Evolutionary conservation across 176 grass and related monocot species (phyloP).

Genomic region (Themeda triandra): DNA sequence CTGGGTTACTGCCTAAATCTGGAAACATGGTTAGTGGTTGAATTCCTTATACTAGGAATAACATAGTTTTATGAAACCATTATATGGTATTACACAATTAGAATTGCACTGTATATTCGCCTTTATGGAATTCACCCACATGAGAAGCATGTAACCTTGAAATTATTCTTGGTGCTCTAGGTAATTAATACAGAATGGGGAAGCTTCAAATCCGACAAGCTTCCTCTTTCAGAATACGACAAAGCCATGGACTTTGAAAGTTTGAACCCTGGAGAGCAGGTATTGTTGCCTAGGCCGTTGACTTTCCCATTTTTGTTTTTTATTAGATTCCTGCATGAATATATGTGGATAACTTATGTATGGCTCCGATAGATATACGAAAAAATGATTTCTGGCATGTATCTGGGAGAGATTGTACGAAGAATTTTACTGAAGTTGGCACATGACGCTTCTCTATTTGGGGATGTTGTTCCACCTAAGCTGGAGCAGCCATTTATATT

Average conservation of each 20-base stretch:
- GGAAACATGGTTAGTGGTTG: constrained; percentile 60
- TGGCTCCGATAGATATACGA: constrained; percentile 67
- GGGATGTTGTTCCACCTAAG: constrained; percentile 75
- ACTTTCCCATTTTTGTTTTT: neutral
- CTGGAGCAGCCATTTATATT: constrained; percentile 73
- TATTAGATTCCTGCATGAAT: neutral
- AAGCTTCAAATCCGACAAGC: constrained; percentile 72
- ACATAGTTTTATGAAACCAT: neutral
- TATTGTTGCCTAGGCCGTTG: constrained; percentile 9
- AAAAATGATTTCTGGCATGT: constrained; percentile 94
- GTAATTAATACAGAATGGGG: constrained; percentile 97
- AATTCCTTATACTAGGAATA: neutral
- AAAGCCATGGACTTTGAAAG: constrained; percentile 80
- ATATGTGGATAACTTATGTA: neutral
- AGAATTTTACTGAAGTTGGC: constrained; percentile 82
- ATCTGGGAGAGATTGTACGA: constrained; percentile 84
- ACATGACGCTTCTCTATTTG: constrained; percentile 73
- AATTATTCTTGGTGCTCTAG: constrained; percentile 36
- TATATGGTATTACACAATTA: neutral
- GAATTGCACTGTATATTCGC: neutral
- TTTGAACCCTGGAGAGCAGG: constrained; percentile 88
- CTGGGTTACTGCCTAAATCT: constrained; percentile 38
- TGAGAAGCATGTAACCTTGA: neutral
- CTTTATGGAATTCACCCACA: neutral
- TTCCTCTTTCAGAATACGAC: constrained; percentile 80